A percentile compares a stretch with the other conserved stretches of the same genome.
Conservation (phyloP, 345 rosid species). For the Eucalyptus coolabah region DNA sequence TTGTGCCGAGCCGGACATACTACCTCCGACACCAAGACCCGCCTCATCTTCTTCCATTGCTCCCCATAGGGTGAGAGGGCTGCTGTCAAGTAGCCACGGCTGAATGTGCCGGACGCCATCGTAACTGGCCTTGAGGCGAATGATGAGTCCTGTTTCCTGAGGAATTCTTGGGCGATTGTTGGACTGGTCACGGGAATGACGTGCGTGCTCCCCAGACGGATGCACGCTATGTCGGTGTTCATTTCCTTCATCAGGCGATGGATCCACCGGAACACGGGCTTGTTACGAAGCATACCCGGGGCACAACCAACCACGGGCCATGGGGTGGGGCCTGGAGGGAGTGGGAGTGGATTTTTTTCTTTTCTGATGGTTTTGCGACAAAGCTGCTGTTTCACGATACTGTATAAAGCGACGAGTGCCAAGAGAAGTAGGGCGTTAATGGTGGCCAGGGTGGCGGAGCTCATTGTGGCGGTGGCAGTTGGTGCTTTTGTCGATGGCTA, state of each 20-base stretch:
- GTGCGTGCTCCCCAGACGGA: neutral
- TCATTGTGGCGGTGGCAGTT: neutral
- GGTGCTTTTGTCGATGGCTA: neutral
- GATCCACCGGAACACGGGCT: neutral
- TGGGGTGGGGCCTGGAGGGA: neutral
- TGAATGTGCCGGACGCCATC: neutral
- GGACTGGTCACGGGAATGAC: conserved; percentile 17
- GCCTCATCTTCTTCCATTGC: conserved; percentile 42
- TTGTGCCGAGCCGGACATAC: conserved; percentile 4
- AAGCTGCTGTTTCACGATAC: neutral
- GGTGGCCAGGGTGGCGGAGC: neutral
- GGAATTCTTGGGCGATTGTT: conserved; percentile 24
- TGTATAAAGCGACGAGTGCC: neutral
- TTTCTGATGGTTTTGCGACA: neutral
- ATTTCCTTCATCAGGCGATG: neutral
- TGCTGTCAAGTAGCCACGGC: conserved; percentile 5
- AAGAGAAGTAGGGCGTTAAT: neutral
- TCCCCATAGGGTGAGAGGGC: conserved; percentile 8
- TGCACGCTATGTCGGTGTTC: neutral
- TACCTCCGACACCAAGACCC: conserved; percentile 11
- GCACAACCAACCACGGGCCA: neutral
- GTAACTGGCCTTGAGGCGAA: conserved; percentile 18
- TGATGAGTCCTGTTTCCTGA: conserved; percentile 16
- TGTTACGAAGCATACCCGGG: neutral
- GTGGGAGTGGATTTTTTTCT: neutral